A percentile compares a stretch with the other conserved stretches of the same genome.
phyloP scores from a whole-genome alignment of 2,329 filamentous ascomycete species.

The Akanthomyces lecanii region DNA sequence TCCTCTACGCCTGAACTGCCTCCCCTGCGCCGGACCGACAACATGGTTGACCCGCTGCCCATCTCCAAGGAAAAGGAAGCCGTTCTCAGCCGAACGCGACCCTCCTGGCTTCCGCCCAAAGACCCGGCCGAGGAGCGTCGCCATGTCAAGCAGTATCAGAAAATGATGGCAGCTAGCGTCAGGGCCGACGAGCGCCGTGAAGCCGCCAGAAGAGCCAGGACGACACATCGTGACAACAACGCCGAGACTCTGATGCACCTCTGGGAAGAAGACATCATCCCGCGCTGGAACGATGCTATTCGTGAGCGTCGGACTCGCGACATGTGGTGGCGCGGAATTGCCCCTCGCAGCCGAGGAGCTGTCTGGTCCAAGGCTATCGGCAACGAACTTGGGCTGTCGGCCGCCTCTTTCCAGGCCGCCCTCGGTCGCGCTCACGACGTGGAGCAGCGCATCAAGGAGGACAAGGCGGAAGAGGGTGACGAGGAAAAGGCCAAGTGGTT shows the following conservation, averaged over 20 bases:
- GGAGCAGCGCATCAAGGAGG: conserved; percentile 51
- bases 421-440: conserved; percentile 62
- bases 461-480: conserved; percentile 51
- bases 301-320: conserved; percentile 66
- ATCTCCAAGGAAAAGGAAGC: conserved; percentile 85
- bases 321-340: conserved; percentile 78
- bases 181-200: conserved; percentile 59
- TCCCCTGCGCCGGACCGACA: conserved; percentile 66
- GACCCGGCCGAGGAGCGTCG: conserved; percentile 86
- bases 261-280: conserved; percentile 74
- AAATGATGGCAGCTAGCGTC: conserved; percentile 67
- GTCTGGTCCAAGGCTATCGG: conserved; percentile 71
- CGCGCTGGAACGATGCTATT: conserved; percentile 70
- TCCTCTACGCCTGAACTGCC: conserved; percentile 66
- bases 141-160: conserved; percentile 81
- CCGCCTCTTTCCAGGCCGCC: conserved; percentile 66
- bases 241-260: conserved; percentile 54
- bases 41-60: conserved; percentile 80
- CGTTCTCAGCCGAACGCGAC: conserved; percentile 72
- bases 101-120: conserved; percentile 82
- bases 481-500: conserved; percentile 57
- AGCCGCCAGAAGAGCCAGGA: conserved; percentile 46
- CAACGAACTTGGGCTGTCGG: conserved; percentile 65
- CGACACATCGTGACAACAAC: conserved; percentile 50
- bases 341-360: conserved; percentile 62